These are phyloP conservation scores for Penicillium thymicola DNA, from an alignment of 2,329 filamentous ascomycete genomes.

Conservation along the genomic window DNA sequence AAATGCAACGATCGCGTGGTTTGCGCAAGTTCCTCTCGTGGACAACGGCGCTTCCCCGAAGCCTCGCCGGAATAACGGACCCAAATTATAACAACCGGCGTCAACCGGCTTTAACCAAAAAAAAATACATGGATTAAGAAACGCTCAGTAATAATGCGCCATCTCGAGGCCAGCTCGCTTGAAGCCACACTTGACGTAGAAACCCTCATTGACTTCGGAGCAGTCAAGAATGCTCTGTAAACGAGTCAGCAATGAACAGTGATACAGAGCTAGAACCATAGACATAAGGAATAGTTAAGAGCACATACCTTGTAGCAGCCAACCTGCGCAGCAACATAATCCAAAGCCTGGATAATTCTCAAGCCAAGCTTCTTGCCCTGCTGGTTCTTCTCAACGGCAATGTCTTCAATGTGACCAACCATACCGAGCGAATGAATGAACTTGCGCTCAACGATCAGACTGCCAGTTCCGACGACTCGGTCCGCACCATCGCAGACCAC, in stretches of 20 bases:
- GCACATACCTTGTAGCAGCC: constrained; percentile 79
- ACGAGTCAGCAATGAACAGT: constrained; percentile 11
- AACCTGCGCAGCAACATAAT: constrained; percentile 79
- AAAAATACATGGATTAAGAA: constrained; percentile 2
- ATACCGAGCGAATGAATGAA: constrained; percentile 48
- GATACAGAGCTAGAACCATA: not conserved
- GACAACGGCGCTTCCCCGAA: constrained; percentile 7
- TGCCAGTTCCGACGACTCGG: constrained; percentile 83
- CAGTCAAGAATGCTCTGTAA: constrained; percentile 85
- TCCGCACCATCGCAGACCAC: constrained; percentile 72
- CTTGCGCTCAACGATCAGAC: constrained; percentile 88
- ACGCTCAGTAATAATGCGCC: constrained; percentile 76
- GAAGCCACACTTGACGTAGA: constrained; percentile 98
- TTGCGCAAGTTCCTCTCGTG: not conserved
- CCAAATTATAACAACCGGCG: constrained; percentile 8
- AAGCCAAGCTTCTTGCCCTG: constrained; percentile 96
- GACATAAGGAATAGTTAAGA: constrained; percentile 1
- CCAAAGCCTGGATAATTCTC: constrained; percentile 88
- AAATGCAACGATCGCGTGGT: not conserved
- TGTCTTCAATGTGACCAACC: constrained; percentile 97
- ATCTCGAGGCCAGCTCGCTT: constrained; percentile 89
- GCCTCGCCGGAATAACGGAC: constrained; percentile 4
- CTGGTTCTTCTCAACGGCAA: constrained; percentile 90
- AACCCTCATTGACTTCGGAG: constrained; percentile 92
- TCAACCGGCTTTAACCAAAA: not conserved